A percentile compares a stretch with the other conserved stretches of the same genome.
These are phyloP conservation scores for Cylindrodendrum hubeiense DNA, from an alignment of 2,329 filamentous ascomycete species.

Conservation along the genomic window DNA sequence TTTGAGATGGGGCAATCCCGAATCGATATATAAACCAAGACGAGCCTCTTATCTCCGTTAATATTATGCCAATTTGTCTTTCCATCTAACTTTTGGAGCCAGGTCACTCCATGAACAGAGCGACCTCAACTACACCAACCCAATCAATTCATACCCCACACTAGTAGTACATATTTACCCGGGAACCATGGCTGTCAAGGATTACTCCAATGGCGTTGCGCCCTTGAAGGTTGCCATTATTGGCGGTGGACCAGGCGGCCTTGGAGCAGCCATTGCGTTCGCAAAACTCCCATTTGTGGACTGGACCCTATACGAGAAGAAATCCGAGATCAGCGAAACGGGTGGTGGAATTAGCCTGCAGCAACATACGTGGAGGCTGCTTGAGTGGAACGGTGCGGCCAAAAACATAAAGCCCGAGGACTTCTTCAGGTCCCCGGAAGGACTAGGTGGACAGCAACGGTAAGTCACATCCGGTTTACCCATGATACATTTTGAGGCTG, in stretches of 20 bases:
- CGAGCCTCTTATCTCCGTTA: constrained; percentile 5
- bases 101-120: background rate
- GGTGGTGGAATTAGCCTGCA: constrained; percentile 54
- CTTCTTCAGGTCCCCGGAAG: constrained; percentile 44
- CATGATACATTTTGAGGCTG: background rate
- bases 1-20: constrained; percentile 6
- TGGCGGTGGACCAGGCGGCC: constrained; percentile 45
- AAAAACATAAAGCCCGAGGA: constrained; percentile 47
- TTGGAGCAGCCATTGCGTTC: constrained; percentile 50
- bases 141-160: background rate
- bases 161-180: background rate
- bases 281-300: constrained; percentile 45
- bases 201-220: constrained; percentile 26
- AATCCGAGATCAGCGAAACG: constrained; percentile 51
- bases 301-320: constrained; percentile 52
- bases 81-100: background rate
- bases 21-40: constrained; percentile 15
- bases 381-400: constrained; percentile 48
- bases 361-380: constrained; percentile 50
- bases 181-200: constrained; percentile 33
- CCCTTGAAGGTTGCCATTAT: constrained; percentile 42
- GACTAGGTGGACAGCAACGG: constrained; percentile 43
- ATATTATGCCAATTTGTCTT: background rate
- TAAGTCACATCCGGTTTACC: background rate
- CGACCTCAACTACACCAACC: background rate